Base-by-base conservation (phyloP, 257 asterid species). In the Fraxinus anomala region DNA sequence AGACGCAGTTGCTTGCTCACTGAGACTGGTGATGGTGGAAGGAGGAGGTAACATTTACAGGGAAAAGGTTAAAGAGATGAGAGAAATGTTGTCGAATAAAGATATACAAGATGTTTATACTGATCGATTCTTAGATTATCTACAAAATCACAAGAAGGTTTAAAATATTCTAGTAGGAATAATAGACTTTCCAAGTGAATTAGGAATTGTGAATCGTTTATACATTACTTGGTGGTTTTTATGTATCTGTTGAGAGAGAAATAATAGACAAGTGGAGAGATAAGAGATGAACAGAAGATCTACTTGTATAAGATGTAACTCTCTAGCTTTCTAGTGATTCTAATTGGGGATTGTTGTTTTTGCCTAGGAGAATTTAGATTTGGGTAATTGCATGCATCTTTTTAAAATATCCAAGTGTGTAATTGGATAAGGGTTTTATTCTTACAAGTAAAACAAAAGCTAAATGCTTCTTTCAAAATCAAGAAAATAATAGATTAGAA, bases 1-100 rank as follows among this genome's bases (percentile, higher is more conserved):
- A 28, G 31, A 83, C 28, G 59, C 68, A 0, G 83, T 87, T n/a
- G 83, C 87, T 2, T 67, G 76, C 49, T 72, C 79, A 17, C 2
- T 28, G 31, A 28, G 31, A 28, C 1, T 28, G 31, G 31, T 28
- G 31, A 28, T 28, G 31, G 31, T 28, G 31, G 31, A 1, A 28
- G 31, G 31, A 28, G 31, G 31, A 28, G 31, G 31, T 28, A 28
- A 28, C 1, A 2, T 28, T 28, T 28, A 28, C 31, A 28, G 31
- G 31, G 2, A 28, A 28, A 28, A 28, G 1, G 84, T 84, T 0
- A 80, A 44, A 33, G 83, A 63, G 61, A 66, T 74, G 21, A 66
- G 82, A 6, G n/a, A 12, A 17, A 56, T 80, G 40, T 78, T 78
- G 69, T 81, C 81, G 10, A 72, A 87, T 17, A 68, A 19, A 68